Base-by-base conservation (phyloP, 1,139 yeast genomes). In the Protomyces arabidopsidicola region DNA sequence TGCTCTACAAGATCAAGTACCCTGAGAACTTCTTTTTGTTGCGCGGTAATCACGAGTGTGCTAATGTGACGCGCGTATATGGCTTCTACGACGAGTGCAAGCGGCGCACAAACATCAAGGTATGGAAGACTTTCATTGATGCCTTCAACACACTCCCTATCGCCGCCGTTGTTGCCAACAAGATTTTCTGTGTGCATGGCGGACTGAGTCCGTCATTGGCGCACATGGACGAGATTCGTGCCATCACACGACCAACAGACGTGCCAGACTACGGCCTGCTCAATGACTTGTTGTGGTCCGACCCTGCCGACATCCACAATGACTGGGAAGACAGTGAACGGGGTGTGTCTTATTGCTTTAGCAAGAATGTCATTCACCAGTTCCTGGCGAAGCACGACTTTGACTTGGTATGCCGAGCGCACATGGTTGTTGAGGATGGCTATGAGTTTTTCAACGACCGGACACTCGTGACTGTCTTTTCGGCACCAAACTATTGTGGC, bases 261-360 rank as follows among this genome's bases (percentile, higher is more conserved):
- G 97, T 93, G 50, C 98, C 98, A 0, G 98, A 93, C 77, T 90
- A 88, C 74, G 98, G 98, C 0, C 78, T 93, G 63, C 81, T 93
- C 61, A 91, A 90, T 74, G 98, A 93, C 75, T 78, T 93, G 70
- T 77, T 93, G 65, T 93, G 98, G 98, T 88, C 96, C 0, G 98
- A 93, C 75, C 98, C 98, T 0, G 93, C 97, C 2, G 97, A 91
- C 74, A 89, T 96, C 0, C 81, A 84, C 16, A 90, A 90, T 74
- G 98, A 91, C 75, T 93, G 98, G 98, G 97, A 91, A 75, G 98
- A 93, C 76, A 93, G 93, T 74, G 98, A 93, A 76, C 81, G 98
- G 67, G 98, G 98, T 16, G 98, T 93, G 2, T 86, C 95, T n/a
- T 93, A 90, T 75, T 95, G 97, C 76, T 93, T 90, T 75, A 88